Percentiles rank a stretch among this genome's conserved stretches.
Conservation (phyloP, 768 basidiomycete species). For the Macrolepiota fuliginosa region DNA sequence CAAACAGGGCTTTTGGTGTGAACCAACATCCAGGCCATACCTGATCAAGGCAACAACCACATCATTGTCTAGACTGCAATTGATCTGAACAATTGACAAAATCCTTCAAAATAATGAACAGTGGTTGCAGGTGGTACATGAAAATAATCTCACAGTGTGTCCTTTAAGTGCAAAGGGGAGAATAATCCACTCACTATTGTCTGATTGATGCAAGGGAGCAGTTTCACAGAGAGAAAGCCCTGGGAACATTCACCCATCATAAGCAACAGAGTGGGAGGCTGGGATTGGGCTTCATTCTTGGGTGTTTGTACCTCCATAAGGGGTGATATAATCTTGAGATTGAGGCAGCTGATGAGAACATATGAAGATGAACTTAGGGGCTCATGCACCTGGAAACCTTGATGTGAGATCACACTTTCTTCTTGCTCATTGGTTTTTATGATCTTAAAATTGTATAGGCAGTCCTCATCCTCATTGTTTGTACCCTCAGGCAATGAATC, state of each 20-base stretch:
- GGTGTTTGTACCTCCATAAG: not conserved
- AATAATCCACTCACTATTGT: not conserved
- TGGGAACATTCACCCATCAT: not conserved
- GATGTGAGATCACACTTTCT: constrained; percentile 40
- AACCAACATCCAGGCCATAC: not conserved
- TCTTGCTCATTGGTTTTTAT: constrained; percentile 54
- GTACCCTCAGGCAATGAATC: constrained; percentile 24
- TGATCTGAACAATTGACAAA: not conserved
- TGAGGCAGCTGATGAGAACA: not conserved
- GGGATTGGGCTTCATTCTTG: not conserved
- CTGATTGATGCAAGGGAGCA: not conserved
- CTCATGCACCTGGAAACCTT: constrained; percentile 43
- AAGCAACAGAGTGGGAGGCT: not conserved
- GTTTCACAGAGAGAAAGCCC: constrained; percentile 1
- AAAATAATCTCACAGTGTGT: not conserved
- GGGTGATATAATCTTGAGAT: not conserved
- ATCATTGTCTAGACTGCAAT: not conserved
- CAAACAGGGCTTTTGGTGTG: not conserved
- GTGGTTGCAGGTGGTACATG: not conserved
- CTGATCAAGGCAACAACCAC: not conserved
- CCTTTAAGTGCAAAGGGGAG: not conserved
- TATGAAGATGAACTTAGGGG: not conserved
- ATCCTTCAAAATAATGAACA: not conserved
- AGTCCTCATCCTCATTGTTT: constrained; percentile 44
- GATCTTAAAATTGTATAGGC: constrained; percentile 54